phyloP scores from a whole-genome alignment of 176 grass and related monocot genomes.

The Echinochloa phyllopogon region DNA sequence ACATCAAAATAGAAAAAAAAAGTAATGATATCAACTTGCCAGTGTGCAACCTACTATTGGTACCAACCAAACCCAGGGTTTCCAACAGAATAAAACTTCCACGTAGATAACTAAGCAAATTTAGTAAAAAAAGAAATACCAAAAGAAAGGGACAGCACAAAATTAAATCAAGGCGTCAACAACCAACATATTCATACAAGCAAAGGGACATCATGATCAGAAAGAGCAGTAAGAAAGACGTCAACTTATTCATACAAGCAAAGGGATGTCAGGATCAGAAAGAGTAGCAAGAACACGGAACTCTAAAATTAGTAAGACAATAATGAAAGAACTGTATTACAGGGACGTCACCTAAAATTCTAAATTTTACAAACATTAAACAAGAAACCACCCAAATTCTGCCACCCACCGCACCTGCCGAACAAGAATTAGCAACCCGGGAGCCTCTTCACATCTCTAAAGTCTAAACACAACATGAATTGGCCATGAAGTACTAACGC shows the following conservation, averaged over 20 bases:
- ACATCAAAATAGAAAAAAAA: not conserved
- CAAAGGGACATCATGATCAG: not conserved
- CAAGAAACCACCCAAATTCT: not conserved
- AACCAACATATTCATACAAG: not conserved
- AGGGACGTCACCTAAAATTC: not conserved
- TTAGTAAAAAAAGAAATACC: not conserved
- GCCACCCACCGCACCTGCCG: not conserved
- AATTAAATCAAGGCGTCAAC: not conserved
- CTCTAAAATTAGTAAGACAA: not conserved
- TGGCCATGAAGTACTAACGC: not conserved
- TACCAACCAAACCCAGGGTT: conserved; percentile 14
- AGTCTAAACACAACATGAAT: not conserved
- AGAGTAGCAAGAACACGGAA: not conserved
- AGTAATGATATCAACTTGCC: not conserved
- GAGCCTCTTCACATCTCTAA: not conserved
- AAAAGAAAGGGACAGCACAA: not conserved
- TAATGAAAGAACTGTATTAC: not conserved
- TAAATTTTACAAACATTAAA: not conserved
- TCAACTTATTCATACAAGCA: not conserved
- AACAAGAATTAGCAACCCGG: not conserved
- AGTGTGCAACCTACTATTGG: not conserved
- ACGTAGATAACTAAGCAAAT: not conserved
- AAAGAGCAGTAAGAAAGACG: not conserved
- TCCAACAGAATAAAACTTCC: not conserved
- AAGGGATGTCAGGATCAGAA: conserved; percentile 10